Evolutionary conservation across 2,329 filamentous ascomycete species (phyloP), one percentile per base, ranked within the genome.

Genomic region (Pseudogymnoascus sp.): DNA sequence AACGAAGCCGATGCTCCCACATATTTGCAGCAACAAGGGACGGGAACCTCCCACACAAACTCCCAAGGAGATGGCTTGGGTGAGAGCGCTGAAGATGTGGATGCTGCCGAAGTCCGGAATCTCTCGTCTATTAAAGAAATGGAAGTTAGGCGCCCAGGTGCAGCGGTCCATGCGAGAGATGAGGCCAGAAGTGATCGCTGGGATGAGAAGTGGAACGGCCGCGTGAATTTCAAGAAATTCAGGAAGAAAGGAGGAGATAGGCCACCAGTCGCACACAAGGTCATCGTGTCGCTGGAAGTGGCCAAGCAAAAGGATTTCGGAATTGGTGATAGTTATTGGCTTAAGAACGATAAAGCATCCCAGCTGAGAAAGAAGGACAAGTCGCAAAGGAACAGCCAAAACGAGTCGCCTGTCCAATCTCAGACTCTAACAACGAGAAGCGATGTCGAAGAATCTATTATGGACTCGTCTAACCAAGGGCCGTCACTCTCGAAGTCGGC

Each of bases 201-300:
- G 93, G 85, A 97, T 68, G 86, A 91, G 0, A 82, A 82, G 41
- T 99, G 95, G 95, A 96, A 97, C 73, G 95, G 93, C 0, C 83
- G 93, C 48, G 93, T 92, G 76, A 98, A 99, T 73, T 99, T 96
- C 79, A 99, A 99, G 75, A 90, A 86, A 70, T 99, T 99, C 72
- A 81, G 82, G 21, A 81, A 80, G 63, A 80, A 84, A 62, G 87
- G 84, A 23, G 67, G 66, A 6, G 65, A 67, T 62, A 74, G 70
- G 21, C 69, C 60, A 43, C 67, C 65, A 66, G 76, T 39, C 70
- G 73, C 57, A 73, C 57, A 69, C 8, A 68, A 67, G 13, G 75
- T 75, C 0, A 86, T 90, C 62, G 85, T 90, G 11, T 78, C 80
- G 0, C 75, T 90, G 1, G 84, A 89, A 69, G 85, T 87, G 71